Conservation (phyloP, 768 basidiomycete species). For the Pholiota molesta region DNA sequence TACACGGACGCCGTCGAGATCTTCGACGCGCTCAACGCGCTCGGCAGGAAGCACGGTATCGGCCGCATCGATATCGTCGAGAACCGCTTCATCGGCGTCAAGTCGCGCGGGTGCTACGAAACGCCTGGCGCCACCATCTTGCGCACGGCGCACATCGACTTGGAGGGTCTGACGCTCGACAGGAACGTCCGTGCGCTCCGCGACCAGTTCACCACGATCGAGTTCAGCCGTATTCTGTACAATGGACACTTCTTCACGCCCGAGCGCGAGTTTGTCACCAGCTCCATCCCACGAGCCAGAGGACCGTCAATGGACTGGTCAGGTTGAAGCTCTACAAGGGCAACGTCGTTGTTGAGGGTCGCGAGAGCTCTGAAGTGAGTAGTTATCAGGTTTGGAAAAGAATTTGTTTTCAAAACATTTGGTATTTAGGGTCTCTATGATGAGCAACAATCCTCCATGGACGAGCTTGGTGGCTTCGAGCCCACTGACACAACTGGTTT, state of each 20-base stretch:
- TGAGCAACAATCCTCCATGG: slow-evolving; percentile 95
- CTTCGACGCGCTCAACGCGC: slow-evolving; percentile 87
- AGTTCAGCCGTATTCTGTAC: slow-evolving; percentile 90
- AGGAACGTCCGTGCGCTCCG: slow-evolving; percentile 93
- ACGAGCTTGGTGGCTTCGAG: slow-evolving; percentile 97
- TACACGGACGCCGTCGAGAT: slow-evolving; percentile 95
- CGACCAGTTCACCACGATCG: slow-evolving; percentile 93
- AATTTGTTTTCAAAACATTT: not conserved
- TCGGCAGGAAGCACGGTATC: slow-evolving; percentile 93
- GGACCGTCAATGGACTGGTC: slow-evolving; percentile 94
- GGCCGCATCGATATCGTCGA: slow-evolving; percentile 99
- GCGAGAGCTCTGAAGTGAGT: slow-evolving; percentile 81
- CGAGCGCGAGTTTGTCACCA: slow-evolving; percentile 93
- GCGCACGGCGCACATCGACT: slow-evolving; percentile 91
- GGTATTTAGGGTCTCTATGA: slow-evolving; percentile 83
- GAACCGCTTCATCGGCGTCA: slow-evolving; percentile 99
- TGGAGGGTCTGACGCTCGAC: slow-evolving; percentile 98
- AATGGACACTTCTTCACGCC: slow-evolving; percentile 99
- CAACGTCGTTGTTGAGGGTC: slow-evolving; percentile 92
- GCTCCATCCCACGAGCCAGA: slow-evolving; percentile 93
- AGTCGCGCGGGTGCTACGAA: slow-evolving; percentile 99
- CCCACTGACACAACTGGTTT: slow-evolving; percentile 95
- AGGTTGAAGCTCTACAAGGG: slow-evolving; percentile 94
- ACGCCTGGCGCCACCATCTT: slow-evolving; percentile 96
- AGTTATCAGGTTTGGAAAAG: not conserved